phyloP scores from a whole-genome alignment of 2,329 filamentous ascomycete genomes.

The Polytolypa hystricis region DNA sequence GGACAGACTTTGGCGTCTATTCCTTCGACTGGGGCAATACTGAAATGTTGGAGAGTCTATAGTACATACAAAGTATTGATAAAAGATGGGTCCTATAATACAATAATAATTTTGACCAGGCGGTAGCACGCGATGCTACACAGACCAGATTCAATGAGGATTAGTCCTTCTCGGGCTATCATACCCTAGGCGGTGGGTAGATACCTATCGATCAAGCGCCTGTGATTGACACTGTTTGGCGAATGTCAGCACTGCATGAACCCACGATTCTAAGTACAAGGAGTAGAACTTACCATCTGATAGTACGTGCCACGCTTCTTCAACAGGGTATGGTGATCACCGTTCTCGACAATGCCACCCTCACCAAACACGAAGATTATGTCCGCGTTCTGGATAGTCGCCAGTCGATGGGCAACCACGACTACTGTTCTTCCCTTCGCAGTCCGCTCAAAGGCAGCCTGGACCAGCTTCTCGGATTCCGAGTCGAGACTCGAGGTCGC shows the following conservation, averaged over 20 bases:
- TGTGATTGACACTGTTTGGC: constrained; percentile 10
- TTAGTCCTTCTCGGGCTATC: too few species aligned
- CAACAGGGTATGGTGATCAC: constrained; percentile 49
- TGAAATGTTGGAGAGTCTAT: too few species aligned
- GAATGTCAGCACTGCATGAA: not conserved
- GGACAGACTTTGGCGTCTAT: too few species aligned
- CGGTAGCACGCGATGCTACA: too few species aligned
- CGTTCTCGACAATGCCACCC: constrained; percentile 48
- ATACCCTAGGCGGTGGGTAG: too few species aligned
- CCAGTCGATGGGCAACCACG: constrained; percentile 65
- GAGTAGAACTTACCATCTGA: constrained; percentile 41
- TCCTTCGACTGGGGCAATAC: too few species aligned
- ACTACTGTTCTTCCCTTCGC: constrained; percentile 54
- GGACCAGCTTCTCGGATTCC: constrained; percentile 54
- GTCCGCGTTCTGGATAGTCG: constrained; percentile 68
- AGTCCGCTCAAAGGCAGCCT: constrained; percentile 57
- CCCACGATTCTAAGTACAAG: not conserved
- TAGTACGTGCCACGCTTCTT: constrained; percentile 39
- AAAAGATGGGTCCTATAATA: too few species aligned
- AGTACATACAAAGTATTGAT: too few species aligned
- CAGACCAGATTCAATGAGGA: too few species aligned
- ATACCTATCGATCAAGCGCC: constrained; percentile 10
- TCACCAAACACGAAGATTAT: constrained; percentile 69
- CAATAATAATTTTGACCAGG: too few species aligned
- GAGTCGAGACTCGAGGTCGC: constrained; percentile 52